Evolutionary conservation across 768 basidiomycete genomes (phyloP).

Genomic region (Mycena metata): DNA sequence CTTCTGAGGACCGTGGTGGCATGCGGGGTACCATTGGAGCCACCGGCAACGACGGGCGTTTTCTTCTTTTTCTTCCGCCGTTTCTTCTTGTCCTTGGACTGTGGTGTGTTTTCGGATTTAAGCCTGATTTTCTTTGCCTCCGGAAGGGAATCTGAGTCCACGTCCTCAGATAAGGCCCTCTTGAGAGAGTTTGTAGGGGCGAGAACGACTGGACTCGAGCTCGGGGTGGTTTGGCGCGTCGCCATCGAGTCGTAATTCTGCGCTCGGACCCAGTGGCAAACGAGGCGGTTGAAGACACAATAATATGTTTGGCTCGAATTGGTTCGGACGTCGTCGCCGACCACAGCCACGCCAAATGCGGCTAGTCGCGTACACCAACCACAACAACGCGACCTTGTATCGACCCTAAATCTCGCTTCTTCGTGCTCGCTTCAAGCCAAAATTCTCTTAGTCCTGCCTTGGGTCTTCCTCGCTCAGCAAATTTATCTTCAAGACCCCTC

Average conservation of each 20-base stretch:
- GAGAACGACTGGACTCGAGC: conserved; percentile 43
- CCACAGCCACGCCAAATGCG: neutral
- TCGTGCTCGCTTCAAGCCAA: neutral
- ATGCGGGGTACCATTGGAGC: conserved; percentile 18
- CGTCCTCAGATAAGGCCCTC: conserved; percentile 48
- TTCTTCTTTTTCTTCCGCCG: conserved; percentile 54
- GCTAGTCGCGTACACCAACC: neutral
- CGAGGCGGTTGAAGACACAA: neutral
- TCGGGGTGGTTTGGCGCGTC: conserved; percentile 54
- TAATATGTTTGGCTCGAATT: neutral
- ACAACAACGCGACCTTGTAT: neutral
- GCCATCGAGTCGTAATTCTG: conserved; percentile 21
- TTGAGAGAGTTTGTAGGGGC: conserved; percentile 50
- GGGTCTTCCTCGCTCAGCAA: neutral
- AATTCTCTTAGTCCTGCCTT: neutral
- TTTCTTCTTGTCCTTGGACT: conserved; percentile 54
- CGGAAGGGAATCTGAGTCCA: conserved; percentile 41
- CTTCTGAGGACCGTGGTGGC: neutral
- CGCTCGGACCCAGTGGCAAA: neutral
- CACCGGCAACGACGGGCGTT: conserved; percentile 46
- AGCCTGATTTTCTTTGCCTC: conserved; percentile 50
- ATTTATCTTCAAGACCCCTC: neutral
- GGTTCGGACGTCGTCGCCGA: too few species aligned
- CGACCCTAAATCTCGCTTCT: neutral
- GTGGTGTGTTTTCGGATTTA: conserved; percentile 42